Percentiles rank a stretch among this genome's conserved stretches.
Conservation (phyloP, 768 basidiomycete species). For the Tricholoma bakamatsutake region DNA sequence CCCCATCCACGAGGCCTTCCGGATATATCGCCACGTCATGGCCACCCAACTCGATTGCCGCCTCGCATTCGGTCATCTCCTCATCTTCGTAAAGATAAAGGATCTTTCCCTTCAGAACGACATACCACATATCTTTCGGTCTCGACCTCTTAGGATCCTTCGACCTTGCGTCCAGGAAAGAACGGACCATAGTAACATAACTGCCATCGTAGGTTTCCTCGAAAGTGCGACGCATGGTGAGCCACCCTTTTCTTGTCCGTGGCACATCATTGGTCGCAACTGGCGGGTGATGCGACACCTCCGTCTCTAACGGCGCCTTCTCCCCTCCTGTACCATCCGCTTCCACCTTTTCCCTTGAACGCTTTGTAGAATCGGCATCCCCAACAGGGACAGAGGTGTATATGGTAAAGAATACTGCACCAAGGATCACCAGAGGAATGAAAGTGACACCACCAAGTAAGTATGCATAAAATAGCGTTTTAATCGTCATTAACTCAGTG, state of each 20-base stretch:
- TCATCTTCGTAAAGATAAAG: slow-evolving; percentile 95
- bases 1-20: slow-evolving; percentile 73
- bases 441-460: slow-evolving; percentile 88
- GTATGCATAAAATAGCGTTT: slow-evolving; percentile 75
- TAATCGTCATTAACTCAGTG: slow-evolving; percentile 49
- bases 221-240: slow-evolving; percentile 76
- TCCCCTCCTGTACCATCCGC: slow-evolving; percentile 20
- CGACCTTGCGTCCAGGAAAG: slow-evolving; percentile 75
- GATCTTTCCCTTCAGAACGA: slow-evolving; percentile 85
- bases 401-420: slow-evolving; percentile 52
- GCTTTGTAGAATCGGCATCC: slow-evolving; percentile 42
- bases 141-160: slow-evolving; percentile 79
- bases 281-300: slow-evolving; percentile 19
- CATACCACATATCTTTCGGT: slow-evolving; percentile 92
- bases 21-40: slow-evolving; percentile 76
- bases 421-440: slow-evolving; percentile 67
- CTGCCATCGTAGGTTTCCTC: slow-evolving; percentile 63
- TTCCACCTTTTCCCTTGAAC: slow-evolving; percentile 27
- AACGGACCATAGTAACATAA: slow-evolving; percentile 75
- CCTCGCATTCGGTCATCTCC: slow-evolving; percentile 83
- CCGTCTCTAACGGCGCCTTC: slow-evolving; percentile 19
- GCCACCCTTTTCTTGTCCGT: slow-evolving; percentile 71
- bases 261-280: slow-evolving; percentile 49
- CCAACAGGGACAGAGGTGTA: slow-evolving; percentile 86
- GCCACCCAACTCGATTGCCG: slow-evolving; percentile 78